Base-by-base conservation (phyloP, 257 asterid species). In the Asclepias syriaca region DNA sequence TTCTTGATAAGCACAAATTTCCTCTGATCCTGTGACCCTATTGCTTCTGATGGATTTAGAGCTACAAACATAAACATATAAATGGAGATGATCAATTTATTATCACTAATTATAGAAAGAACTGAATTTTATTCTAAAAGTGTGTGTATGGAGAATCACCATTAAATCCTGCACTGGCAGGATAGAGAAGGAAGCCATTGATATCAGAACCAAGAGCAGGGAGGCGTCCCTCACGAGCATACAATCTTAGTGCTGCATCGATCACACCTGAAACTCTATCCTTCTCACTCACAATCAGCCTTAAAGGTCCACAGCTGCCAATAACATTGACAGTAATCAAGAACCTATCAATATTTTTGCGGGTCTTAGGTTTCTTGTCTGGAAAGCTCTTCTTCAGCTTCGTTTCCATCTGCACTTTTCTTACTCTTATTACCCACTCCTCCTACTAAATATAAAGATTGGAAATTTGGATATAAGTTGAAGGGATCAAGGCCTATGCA, bases 231-330 rank as follows among this genome's bases (percentile, higher is more conserved):
- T 88, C 75, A 0, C 87, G 83, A 7, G 75, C 79, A 58, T 88
- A 88, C 22, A 75, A 2, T 60, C 84, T 87, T 2, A 90, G 77
- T 54, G 89, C 80, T 0, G 81, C 78, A 1, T 45, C 64, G n/a
- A 84, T 81, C 18, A 90, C 97, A 9, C 37, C 39, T 4, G 61
- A 73, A 29, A 75, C 93, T n/a, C 45, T 65, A 55, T 85, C 90
- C 9, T 79, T 84, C 67, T 68, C 85, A 5, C 73, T 81, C 45
- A 79, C 96, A 0, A 90, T 77, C 24, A 87, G 83, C 72, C 89
- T 84, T 22, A 90, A 54, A 0, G 91, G 89, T 16, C 96, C 97
- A 2, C 91, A 56, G 68, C 95, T 88, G 1, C 96, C 94, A 7
- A 82, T 66, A 2, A 87, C 87, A 27, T 81, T 86, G 8, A 87